Base-by-base conservation (phyloP, 257 asterid species). In the Vinca minor region DNA sequence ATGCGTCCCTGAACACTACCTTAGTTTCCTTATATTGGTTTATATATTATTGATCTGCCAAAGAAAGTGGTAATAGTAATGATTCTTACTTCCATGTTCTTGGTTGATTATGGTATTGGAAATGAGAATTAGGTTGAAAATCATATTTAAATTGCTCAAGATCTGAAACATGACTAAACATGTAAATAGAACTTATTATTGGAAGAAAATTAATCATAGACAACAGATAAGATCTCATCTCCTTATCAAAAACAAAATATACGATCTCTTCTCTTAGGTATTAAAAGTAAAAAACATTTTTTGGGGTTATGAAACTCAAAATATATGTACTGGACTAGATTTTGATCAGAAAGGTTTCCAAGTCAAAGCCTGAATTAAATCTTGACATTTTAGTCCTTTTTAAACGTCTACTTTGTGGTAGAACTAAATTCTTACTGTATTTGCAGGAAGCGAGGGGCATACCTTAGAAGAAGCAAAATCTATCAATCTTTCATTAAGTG, bases 381-480 rank as follows among this genome's bases (percentile, higher is more conserved):
- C 17, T 29, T 29, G 25, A 7, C 41, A 31, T 55, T 55, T 32
- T 29, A 44, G 4, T 44, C 5, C 49, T 10, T 55, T 55, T 68
- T 46, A 18, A 34, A 21, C 62, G 42, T 20, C 26, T 42, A 25
- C 31, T 59, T 42, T 44, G 7, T 11, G 34, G 31, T 36, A 39
- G 23, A 42, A 31, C 21, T 10, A 50, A 54, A 2, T 55, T 42
- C 26, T 46, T 14, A n/a, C 28, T 60, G 31, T 66, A 77, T 66
- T 61, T 85, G 84, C 77, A 93, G 99, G 99, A 77, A 93, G 99
- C 66, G 96, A 93, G 86, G 99, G 99, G 58, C 99, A 93, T 71
- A 86, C 77, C 83, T 66, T 93, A 73, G 99, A 90, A 83, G 99
- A 93, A 87, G 99, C 99, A 45, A 93, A 93, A 81, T 87, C 95